phyloP scores from a whole-genome alignment of 164 flowering plant genomes.

The Brasenia schreberi region DNA sequence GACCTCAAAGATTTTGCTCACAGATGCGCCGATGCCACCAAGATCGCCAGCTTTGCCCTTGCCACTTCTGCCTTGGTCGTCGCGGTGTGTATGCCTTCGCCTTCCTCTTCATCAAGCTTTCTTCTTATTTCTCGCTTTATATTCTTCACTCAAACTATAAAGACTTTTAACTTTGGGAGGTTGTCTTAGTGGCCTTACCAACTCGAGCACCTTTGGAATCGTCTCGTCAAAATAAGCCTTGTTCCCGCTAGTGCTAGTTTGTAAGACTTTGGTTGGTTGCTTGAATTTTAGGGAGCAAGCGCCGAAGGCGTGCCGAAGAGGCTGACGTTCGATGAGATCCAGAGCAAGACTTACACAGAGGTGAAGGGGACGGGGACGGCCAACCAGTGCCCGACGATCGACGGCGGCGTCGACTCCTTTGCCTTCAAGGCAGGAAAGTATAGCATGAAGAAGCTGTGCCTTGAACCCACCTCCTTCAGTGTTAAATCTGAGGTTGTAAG shows the following conservation, averaged over 20 bases:
- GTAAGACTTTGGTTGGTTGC: too few species aligned
- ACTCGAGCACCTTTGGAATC: too few species aligned
- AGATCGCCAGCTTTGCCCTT: slow-evolving; percentile 80
- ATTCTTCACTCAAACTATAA: too few species aligned
- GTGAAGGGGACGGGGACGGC: slow-evolving; percentile 96
- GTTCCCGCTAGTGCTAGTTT: too few species aligned
- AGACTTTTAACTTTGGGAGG: too few species aligned
- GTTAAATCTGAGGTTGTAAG: slow-evolving; percentile 79
- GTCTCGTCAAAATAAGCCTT: too few species aligned
- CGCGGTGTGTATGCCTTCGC: slow-evolving; percentile 34
- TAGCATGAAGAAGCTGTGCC: slow-evolving; percentile 74
- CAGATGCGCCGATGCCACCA: slow-evolving; percentile 62
- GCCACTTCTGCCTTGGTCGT: slow-evolving; percentile 86
- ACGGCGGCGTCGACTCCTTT: slow-evolving; percentile 57
- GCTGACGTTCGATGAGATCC: slow-evolving; percentile 86
- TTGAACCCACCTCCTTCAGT: slow-evolving; percentile 93
- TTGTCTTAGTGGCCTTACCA: too few species aligned
- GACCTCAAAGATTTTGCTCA: slow-evolving; percentile 65
- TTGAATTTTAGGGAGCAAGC: slow-evolving; percentile 52
- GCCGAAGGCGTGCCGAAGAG: slow-evolving; percentile 88
- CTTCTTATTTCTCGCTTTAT: too few species aligned
- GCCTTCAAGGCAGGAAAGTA: slow-evolving; percentile 82
- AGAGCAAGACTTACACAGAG: slow-evolving; percentile 94
- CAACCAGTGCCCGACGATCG: slow-evolving; percentile 92
- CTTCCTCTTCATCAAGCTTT: neutral